Conservation (phyloP, 768 basidiomycete species). For the Lentinula guzmanii region DNA sequence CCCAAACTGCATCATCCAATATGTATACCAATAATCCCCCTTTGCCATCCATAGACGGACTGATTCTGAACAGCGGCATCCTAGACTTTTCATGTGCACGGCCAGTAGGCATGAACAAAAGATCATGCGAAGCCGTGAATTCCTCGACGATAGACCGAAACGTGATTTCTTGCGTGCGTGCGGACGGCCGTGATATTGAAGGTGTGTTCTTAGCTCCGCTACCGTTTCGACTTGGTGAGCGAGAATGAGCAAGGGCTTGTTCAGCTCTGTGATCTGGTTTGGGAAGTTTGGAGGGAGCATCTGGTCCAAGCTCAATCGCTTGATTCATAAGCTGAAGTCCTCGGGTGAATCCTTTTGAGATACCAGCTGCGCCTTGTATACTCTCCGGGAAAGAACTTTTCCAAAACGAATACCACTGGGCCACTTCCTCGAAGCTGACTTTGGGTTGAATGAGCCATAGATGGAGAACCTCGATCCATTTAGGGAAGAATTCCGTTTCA, state of each 20-base stretch:
- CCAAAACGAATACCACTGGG: slow-evolving; percentile 92
- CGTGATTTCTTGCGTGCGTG: slow-evolving; percentile 75
- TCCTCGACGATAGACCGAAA: slow-evolving; percentile 95
- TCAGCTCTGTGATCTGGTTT: slow-evolving; percentile 64
- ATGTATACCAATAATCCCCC: slow-evolving; percentile 89
- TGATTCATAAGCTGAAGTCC: slow-evolving; percentile 93
- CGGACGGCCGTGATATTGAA: slow-evolving; percentile 30
- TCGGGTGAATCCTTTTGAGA: slow-evolving; percentile 77
- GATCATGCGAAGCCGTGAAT: slow-evolving; percentile 74
- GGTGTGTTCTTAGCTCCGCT: slow-evolving; percentile 25
- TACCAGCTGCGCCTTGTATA: slow-evolving; percentile 57
- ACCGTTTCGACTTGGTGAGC: slow-evolving; percentile 17
- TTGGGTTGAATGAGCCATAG: slow-evolving; percentile 89
- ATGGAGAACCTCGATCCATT: slow-evolving; percentile 90
- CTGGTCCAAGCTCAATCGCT: slow-evolving; percentile 80
- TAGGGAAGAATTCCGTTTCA: slow-evolving; percentile 92
- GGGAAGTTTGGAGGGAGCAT: slow-evolving; percentile 60
- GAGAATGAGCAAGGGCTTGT: slow-evolving; percentile 23
- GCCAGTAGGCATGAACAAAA: slow-evolving; percentile 87
- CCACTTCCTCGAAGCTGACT: slow-evolving; percentile 88
- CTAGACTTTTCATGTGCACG: slow-evolving; percentile 78
- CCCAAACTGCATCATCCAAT: slow-evolving; percentile 92
- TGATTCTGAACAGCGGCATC: slow-evolving; percentile 86
- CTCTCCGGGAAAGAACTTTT: slow-evolving; percentile 69
- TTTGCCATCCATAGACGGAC: slow-evolving; percentile 70